Evolutionary conservation across 495 filamentous ascomycete species (phyloP).

Genomic region (Lasiosphaeria ovina): DNA sequence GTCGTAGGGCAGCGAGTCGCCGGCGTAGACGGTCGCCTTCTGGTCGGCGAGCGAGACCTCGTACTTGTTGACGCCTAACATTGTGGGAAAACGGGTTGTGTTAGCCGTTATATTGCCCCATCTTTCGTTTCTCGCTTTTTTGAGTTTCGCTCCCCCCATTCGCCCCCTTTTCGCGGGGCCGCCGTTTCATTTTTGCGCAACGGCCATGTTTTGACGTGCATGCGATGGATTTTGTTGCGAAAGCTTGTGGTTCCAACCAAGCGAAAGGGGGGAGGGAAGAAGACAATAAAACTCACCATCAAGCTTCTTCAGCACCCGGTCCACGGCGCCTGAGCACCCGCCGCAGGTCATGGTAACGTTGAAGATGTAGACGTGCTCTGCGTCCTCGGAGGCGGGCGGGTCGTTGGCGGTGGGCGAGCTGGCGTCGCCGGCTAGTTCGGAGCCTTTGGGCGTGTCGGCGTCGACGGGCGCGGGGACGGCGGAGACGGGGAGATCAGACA

Average conservation of each 20-base stretch:
- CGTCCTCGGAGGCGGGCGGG: too few species aligned
- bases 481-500: slow-evolving; percentile 36
- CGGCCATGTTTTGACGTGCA: too few species aligned
- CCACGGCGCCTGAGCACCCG: slow-evolving; percentile 66
- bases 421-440: too few species aligned
- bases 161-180: too few species aligned
- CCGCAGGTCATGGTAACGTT: slow-evolving; percentile 63
- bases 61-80: slow-evolving; percentile 77
- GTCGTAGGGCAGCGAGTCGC: slow-evolving; percentile 63
- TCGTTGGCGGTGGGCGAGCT: too few species aligned
- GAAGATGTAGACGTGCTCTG: slow-evolving; percentile 62
- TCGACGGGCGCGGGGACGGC: slow-evolving; percentile 4
- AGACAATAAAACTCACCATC: slow-evolving; percentile 59
- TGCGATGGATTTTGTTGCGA: too few species aligned
- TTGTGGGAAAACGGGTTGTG: background rate
- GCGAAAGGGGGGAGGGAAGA: slow-evolving; percentile 1
- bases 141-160: background rate
- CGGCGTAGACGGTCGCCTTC: slow-evolving; percentile 69
- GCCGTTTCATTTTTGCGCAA: too few species aligned
- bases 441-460: background rate
- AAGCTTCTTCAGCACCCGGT: slow-evolving; percentile 91
- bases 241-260: slow-evolving; percentile 4
- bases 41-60: slow-evolving; percentile 83
- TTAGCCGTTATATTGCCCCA: background rate
- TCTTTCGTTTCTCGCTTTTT: background rate